Evolutionary conservation across 345 rosid species (phyloP).

Genomic region (Corchorus capsularis): DNA sequence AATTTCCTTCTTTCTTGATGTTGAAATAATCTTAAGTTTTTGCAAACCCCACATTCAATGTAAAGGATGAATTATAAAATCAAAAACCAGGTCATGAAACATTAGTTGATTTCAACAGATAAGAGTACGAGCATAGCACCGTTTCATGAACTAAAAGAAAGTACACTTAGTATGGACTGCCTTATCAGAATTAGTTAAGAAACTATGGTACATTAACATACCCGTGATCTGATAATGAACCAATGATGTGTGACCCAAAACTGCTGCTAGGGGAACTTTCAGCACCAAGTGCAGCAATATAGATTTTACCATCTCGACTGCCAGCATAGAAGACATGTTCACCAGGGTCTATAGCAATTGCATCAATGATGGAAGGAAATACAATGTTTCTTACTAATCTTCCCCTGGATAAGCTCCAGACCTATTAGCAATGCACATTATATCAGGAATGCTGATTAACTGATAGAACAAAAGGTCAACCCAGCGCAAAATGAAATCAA

Average conservation of each 20-base stretch:
- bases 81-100: background rate
- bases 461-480: no score
- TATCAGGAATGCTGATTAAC: background rate
- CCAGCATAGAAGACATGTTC: constrained; percentile 90
- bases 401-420: constrained; percentile 82
- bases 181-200: background rate
- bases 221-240: constrained; percentile 72
- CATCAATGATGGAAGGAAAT: constrained; percentile 76
- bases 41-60: background rate
- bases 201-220: background rate
- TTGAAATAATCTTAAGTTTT: background rate
- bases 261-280: constrained; percentile 43
- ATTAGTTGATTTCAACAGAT: background rate
- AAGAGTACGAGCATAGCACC: background rate
- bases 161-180: background rate
- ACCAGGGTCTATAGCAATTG: constrained; percentile 78
- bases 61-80: background rate
- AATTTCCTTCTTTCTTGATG: background rate
- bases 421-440: constrained; percentile 40
- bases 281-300: constrained; percentile 65
- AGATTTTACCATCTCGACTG: constrained; percentile 72
- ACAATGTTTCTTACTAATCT: constrained; percentile 55
- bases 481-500: no score
- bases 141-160: background rate
- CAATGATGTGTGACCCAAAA: constrained; percentile 59